A percentile compares a stretch with the other conserved stretches of the same genome.
Conservation (phyloP, 371 early-diverging fungal species). For the Mortierella sp. region DNA sequence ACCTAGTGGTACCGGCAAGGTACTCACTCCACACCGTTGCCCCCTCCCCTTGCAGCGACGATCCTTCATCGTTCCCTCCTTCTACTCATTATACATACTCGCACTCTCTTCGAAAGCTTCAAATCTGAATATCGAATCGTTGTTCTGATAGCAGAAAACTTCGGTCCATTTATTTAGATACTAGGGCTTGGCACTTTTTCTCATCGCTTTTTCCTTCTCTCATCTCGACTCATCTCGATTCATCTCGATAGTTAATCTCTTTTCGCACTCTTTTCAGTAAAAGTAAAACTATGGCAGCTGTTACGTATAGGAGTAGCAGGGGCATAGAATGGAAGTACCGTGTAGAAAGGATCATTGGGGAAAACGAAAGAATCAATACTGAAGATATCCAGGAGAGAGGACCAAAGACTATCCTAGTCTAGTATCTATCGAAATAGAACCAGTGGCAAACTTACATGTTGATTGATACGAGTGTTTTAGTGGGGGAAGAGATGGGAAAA, state of each 20-base stretch:
- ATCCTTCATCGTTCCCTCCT: background rate
- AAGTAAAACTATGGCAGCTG: background rate
- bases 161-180: slow-evolving; percentile 19
- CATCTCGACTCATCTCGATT: background rate
- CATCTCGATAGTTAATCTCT: background rate
- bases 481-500: background rate
- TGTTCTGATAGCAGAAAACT: slow-evolving; percentile 17
- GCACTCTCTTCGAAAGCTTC: background rate
- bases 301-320: background rate
- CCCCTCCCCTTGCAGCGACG: no score
- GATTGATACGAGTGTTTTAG: background rate
- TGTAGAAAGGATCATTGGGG: background rate
- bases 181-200: background rate
- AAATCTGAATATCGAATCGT: slow-evolving; percentile 22
- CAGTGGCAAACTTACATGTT: slow-evolving; percentile 24
- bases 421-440: background rate
- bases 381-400: no score
- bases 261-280: background rate
- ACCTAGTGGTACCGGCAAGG: no score
- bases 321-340: no score
- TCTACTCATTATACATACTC: background rate
- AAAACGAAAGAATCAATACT: no score
- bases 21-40: no score
- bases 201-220: background rate
- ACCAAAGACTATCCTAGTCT: background rate